A percentile compares a stretch with the other conserved stretches of the same genome.
These are phyloP conservation scores for Rubroboletus pulcherrimus DNA, from an alignment of 768 basidiomycete species.

Conservation along the genomic window DNA sequence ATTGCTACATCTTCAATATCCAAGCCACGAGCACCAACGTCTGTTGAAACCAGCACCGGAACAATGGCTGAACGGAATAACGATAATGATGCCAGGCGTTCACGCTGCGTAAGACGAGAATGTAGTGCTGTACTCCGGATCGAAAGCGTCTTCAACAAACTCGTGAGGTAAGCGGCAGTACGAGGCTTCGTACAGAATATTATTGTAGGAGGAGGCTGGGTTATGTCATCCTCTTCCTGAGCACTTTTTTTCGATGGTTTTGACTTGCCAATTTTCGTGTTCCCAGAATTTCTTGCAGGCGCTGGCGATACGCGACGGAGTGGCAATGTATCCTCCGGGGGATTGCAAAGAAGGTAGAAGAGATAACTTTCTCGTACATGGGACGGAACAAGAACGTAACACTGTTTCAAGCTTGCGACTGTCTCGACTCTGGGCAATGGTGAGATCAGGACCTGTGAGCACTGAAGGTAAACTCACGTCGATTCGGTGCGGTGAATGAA, in stretches of 20 bases:
- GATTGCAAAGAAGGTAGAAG: slow-evolving; percentile 84
- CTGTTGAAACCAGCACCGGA: slow-evolving; percentile 90
- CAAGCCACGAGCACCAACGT: slow-evolving; percentile 91
- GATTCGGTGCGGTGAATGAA: slow-evolving; percentile 81
- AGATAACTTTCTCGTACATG: slow-evolving; percentile 93
- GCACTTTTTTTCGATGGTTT: slow-evolving; percentile 30
- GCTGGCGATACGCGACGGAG: slow-evolving; percentile 64
- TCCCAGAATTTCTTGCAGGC: slow-evolving; percentile 15
- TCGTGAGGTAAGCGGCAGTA: slow-evolving; percentile 86
- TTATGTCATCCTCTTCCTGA: slow-evolving; percentile 46
- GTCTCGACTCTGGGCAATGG: slow-evolving; percentile 68
- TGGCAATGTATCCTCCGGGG: slow-evolving; percentile 71
- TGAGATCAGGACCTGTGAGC: neutral
- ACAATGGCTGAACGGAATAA: slow-evolving; percentile 83
- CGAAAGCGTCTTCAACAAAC: slow-evolving; percentile 68
- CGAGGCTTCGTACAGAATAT: slow-evolving; percentile 86
- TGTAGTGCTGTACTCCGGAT: slow-evolving; percentile 90
- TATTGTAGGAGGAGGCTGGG: slow-evolving; percentile 91
- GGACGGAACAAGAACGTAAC: slow-evolving; percentile 89
- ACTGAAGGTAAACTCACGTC: slow-evolving; percentile 45
- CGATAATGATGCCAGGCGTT: slow-evolving; percentile 78
- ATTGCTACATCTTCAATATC: slow-evolving; percentile 96
- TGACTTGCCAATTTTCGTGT: slow-evolving; percentile 34
- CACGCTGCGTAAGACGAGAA: slow-evolving; percentile 89
- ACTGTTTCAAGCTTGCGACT: slow-evolving; percentile 81